Conservation (phyloP, 805 yeast species). For the Spathaspora girioi region DNA sequence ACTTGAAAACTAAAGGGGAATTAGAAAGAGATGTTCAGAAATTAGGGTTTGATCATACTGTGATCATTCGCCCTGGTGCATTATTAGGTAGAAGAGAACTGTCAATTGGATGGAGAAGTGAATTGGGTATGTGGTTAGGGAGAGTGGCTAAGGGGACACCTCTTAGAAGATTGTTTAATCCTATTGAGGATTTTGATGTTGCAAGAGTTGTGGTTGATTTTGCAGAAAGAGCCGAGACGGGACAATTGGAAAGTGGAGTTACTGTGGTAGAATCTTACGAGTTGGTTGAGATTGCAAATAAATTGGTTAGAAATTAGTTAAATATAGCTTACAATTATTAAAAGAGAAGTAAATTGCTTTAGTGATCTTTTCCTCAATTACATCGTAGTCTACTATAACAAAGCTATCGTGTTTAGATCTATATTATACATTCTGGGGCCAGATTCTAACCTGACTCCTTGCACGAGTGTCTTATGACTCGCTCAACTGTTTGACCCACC, state of each 20-base stretch:
- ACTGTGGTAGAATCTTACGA: conserved; percentile 17
- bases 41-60: conserved; percentile 62
- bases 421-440: no score
- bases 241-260: conserved; percentile 17
- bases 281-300: conserved; percentile 15
- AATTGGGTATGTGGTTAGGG: conserved; percentile 18
- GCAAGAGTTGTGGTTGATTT: conserved; percentile 52
- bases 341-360: no score
- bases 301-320: conserved; percentile 1
- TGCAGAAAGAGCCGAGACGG: conserved; percentile 20
- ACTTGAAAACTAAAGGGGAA: conserved; percentile 68
- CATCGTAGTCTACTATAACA: no score
- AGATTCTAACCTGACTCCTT: no score
- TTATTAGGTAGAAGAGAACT: conserved; percentile 60
- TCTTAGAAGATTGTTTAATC: conserved; percentile 16
- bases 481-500: conserved; percentile 29
- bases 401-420: no score
- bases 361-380: no score
- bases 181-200: conserved; percentile 62
- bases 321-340: not conserved
- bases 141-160: conserved; percentile 13
- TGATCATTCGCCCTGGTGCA: conserved; percentile 76
- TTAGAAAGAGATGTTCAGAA: conserved; percentile 64
- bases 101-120: not conserved
- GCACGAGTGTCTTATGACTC: no score